Percentiles rank a stretch among this genome's conserved stretches.
These are phyloP conservation scores for Amylocarpus encephaloides DNA, from an alignment of 2,329 filamentous ascomycete species.

Conservation along the genomic window DNA sequence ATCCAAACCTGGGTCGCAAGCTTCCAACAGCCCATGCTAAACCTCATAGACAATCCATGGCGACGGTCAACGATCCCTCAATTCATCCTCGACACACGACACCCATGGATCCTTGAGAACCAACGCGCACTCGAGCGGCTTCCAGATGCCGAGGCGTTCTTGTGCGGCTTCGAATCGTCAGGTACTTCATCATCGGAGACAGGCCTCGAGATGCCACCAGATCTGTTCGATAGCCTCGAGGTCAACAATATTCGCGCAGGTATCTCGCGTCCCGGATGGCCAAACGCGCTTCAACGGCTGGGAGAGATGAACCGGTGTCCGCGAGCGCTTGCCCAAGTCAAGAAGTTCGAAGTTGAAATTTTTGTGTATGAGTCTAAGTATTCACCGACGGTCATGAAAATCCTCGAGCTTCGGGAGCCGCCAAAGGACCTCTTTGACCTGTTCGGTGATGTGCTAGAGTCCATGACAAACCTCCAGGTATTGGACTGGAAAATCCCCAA, in stretches of 20 bases:
- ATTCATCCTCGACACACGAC: constrained; percentile 9
- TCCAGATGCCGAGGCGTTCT: constrained; percentile 6
- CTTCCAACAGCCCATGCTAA: constrained; percentile 7
- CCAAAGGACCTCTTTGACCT: constrained; percentile 2
- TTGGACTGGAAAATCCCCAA: not conserved
- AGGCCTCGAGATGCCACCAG: constrained; percentile 3
- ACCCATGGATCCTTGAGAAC: constrained; percentile 9
- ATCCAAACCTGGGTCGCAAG: constrained; percentile 6
- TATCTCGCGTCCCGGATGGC: constrained; percentile 7
- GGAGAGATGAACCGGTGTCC: constrained; percentile 4
- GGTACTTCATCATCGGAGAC: not conserved
- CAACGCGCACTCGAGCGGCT: constrained; percentile 7
- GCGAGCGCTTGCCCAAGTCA: constrained; percentile 3
- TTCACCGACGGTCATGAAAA: not conserved
- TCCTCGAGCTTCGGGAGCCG: not conserved
- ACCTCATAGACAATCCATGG: constrained; percentile 8
- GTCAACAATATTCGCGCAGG: constrained; percentile 3
- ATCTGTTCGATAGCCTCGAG: constrained; percentile 3
- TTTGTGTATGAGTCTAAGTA: constrained; percentile 4
- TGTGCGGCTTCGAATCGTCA: not conserved
- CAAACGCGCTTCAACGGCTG: constrained; percentile 8
- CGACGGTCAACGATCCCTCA: constrained; percentile 7
- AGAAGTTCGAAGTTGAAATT: constrained; percentile 2
- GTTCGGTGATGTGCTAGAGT: constrained; percentile 8
- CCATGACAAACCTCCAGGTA: constrained; percentile 2